Conservation (phyloP, 2,329 filamentous ascomycete species). For the Sclerotiophoma versabilis region DNA sequence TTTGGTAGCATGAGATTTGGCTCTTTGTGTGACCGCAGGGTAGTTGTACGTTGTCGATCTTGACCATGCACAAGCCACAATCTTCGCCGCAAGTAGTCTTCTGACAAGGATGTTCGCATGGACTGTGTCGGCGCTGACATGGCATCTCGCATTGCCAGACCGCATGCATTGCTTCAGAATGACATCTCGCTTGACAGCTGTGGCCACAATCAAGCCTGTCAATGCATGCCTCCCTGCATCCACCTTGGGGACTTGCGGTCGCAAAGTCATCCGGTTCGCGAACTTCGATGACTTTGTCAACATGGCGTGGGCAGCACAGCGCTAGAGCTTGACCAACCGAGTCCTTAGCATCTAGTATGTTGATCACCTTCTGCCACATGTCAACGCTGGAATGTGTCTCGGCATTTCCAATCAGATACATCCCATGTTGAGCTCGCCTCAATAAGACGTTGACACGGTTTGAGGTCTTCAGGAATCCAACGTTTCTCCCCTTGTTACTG, state of each 20-base stretch:
- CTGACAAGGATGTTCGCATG: conserved; percentile 39
- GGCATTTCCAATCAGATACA: conserved; percentile 74
- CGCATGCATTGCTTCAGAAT: conserved; percentile 40
- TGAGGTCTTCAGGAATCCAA: conserved; percentile 70
- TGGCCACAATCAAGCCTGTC: conserved; percentile 42
- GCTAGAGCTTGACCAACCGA: conserved; percentile 26
- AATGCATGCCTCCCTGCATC: conserved; percentile 33
- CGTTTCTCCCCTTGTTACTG: conserved; percentile 65
- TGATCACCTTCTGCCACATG: conserved; percentile 70
- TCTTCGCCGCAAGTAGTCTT: conserved; percentile 39
- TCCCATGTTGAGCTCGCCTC: conserved; percentile 70
- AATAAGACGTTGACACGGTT: conserved; percentile 76
- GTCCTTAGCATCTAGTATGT: conserved; percentile 53
- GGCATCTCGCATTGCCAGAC: conserved; percentile 35
- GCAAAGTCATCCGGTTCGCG: conserved; percentile 38
- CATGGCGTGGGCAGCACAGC: conserved; percentile 42
- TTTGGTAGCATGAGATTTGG: conserved; percentile 23
- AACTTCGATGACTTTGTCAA: conserved; percentile 32
- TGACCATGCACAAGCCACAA: conserved; percentile 34
- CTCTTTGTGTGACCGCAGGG: conserved; percentile 38
- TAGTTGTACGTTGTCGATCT: conserved; percentile 29
- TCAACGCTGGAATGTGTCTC: conserved; percentile 62
- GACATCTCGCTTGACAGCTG: conserved; percentile 36
- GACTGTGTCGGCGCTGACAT: conserved; percentile 31
- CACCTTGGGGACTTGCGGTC: conserved; percentile 40